Evolutionary conservation across 768 basidiomycete species (phyloP).

Genomic region (Termitomyces sp.): DNA sequence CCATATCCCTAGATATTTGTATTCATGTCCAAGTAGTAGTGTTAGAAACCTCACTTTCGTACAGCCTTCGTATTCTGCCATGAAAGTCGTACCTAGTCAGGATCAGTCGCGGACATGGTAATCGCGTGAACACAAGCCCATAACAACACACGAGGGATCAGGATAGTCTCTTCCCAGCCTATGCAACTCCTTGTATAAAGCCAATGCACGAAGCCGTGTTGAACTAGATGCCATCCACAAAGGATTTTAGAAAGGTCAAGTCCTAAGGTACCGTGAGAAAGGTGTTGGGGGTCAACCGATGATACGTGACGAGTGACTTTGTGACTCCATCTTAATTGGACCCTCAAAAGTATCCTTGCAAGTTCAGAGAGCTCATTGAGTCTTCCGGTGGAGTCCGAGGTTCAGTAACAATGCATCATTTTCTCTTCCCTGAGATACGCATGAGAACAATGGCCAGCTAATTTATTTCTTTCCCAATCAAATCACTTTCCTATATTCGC

Average conservation of each 20-base stretch:
- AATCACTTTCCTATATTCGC: neutral
- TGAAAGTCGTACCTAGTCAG: slow-evolving; percentile 63
- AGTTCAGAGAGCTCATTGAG: neutral
- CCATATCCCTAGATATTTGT: slow-evolving; percentile 1
- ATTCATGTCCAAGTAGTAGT: neutral
- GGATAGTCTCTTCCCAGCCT: slow-evolving; percentile 78
- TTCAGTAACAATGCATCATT: neutral
- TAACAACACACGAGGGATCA: slow-evolving; percentile 61
- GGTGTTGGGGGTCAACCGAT: neutral
- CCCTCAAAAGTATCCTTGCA: too few species aligned
- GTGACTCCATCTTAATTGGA: neutral
- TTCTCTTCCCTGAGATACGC: neutral
- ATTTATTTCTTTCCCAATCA: neutral
- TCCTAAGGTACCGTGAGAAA: slow-evolving; percentile 3
- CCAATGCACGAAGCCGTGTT: slow-evolving; percentile 57
- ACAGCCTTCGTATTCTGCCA: slow-evolving; percentile 61
- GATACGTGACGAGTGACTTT: too few species aligned
- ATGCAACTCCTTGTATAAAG: slow-evolving; percentile 79
- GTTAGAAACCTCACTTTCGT: slow-evolving; percentile 51
- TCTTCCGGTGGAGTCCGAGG: neutral
- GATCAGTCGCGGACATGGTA: slow-evolving; percentile 3
- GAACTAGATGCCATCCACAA: slow-evolving; percentile 40
- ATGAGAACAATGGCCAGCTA: neutral
- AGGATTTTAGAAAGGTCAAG: neutral
- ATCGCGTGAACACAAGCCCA: slow-evolving; percentile 10